Evolutionary conservation across 768 basidiomycete species (phyloP), one percentile per base, ranked within the genome.

Genomic region (Calocera viscosa): DNA sequence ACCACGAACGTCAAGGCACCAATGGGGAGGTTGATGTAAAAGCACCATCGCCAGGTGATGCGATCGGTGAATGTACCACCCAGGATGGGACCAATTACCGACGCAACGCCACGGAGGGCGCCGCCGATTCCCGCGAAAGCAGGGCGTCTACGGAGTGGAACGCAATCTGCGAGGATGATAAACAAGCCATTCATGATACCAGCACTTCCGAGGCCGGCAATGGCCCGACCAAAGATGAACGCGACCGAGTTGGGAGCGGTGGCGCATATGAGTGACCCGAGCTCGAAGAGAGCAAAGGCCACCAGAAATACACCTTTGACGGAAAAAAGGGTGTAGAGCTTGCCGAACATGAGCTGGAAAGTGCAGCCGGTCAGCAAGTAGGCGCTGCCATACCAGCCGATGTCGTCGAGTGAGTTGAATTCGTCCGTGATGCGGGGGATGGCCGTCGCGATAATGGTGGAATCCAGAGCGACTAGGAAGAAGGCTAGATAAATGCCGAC

Each of bases 401-500:
- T 30, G 22, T 68, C 40, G 19, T 53, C 64, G 14, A 69, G 53
- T 1, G 64, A 35, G 30, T 68, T 12, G 65, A 68, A 69, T n/a
- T 60, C 67, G n/a, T 67, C 68, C 1, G 67, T 35, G 22, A 69
- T 65, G 10, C 49, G 38, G 2, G 69, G 69, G 39, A 69, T 64
- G 2, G 69, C 69, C 28, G 64, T 69, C 5, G 69, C 74, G 64
- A 76, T 68, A 68, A 77, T 76, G 38, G 75, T 70, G 14, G 30
- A 28, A 26, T 60, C 53, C 2, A 60, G 53, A 11, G 53, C 53
- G 24, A 10, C 26, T 2, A 60, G 53, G 53, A 60, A 60, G 53
- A 60, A 8, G 24, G 26, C 2, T 10, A 32, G 26, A n/a, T n/a
- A n/a, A n/a, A n/a, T n/a, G n/a, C n/a, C n/a, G n/a, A n/a, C n/a